Conservation (phyloP, 495 filamentous ascomycete species). For the Xylaria longipes region DNA sequence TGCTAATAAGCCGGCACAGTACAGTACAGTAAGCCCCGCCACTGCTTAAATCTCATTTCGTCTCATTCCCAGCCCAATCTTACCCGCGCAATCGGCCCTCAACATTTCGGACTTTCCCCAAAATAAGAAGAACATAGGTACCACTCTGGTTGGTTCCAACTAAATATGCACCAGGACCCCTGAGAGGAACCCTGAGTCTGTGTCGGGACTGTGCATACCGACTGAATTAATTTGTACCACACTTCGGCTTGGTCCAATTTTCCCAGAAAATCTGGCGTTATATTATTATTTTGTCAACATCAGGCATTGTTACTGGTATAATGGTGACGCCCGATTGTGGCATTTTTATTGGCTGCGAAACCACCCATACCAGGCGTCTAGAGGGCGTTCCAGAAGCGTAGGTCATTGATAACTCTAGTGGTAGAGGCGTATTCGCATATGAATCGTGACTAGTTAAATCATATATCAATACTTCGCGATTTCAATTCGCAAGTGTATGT, state of each 20-base stretch:
- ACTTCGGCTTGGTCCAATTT: not conserved
- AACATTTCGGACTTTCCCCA: slow-evolving; percentile 29
- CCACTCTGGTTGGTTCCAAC: no score
- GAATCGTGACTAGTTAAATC: not conserved
- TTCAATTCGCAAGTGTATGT: not conserved
- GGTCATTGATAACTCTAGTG: not conserved
- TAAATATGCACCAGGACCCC: not conserved
- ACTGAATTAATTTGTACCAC: slow-evolving; percentile 13
- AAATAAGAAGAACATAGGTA: no score
- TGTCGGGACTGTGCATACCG: not conserved
- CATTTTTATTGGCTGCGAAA: not conserved
- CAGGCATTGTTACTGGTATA: not conserved
- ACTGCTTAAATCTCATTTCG: not conserved
- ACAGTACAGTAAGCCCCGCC: slow-evolving; percentile 20
- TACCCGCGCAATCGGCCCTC: slow-evolving; percentile 22
- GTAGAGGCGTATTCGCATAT: not conserved
- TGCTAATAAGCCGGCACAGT: slow-evolving; percentile 27
- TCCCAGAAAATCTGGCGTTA: not conserved
- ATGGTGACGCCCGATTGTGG: not conserved
- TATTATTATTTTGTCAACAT: not conserved
- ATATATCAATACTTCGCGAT: not conserved
- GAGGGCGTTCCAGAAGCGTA: no score
- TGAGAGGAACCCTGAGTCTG: not conserved
- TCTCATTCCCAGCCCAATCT: not conserved
- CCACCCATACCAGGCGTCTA: not conserved